Evolutionary conservation across 2,329 filamentous ascomycete species (phyloP).

Genomic region (Hypoxylon sp.): DNA sequence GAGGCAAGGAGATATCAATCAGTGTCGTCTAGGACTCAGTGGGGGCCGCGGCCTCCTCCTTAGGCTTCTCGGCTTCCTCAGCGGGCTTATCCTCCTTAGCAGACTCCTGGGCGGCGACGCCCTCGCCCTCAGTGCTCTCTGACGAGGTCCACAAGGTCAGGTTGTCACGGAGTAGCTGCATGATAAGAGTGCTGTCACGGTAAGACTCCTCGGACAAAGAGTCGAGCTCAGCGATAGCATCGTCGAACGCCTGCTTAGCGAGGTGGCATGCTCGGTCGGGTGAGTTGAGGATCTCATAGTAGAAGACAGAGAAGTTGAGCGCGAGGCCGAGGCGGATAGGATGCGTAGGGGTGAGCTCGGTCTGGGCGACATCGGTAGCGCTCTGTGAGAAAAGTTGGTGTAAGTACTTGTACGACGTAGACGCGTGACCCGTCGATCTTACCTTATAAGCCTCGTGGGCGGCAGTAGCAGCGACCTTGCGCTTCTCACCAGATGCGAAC

Average conservation of each 20-base stretch:
- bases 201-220: slow-evolving; percentile 98
- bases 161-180: slow-evolving; percentile 99
- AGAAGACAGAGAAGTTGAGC: slow-evolving; percentile 99
- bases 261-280: slow-evolving; percentile 98
- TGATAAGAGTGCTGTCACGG: slow-evolving; percentile 98
- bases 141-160: slow-evolving; percentile 98
- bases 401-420: slow-evolving; percentile 30
- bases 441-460: slow-evolving; percentile 99
- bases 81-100: slow-evolving; percentile 71
- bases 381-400: slow-evolving; percentile 70
- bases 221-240: slow-evolving; percentile 98
- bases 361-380: slow-evolving; percentile 98
- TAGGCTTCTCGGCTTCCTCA: slow-evolving; percentile 67
- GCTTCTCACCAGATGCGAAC: slow-evolving; percentile 93
- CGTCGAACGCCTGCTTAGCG: slow-evolving; percentile 98
- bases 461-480: slow-evolving; percentile 87
- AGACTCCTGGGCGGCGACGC: slow-evolving; percentile 68
- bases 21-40: slow-evolving; percentile 68
- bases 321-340: slow-evolving; percentile 97
- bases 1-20: slow-evolving; percentile 57
- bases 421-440: slow-evolving; percentile 53
- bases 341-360: slow-evolving; percentile 96
- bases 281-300: slow-evolving; percentile 99
- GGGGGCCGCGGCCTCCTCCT: slow-evolving; percentile 67
- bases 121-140: slow-evolving; percentile 85